Evolutionary conservation across 345 rosid genomes (phyloP), one percentile per base, ranked within the genome.

Genomic region (Eucalyptus erythrocorys): DNA sequence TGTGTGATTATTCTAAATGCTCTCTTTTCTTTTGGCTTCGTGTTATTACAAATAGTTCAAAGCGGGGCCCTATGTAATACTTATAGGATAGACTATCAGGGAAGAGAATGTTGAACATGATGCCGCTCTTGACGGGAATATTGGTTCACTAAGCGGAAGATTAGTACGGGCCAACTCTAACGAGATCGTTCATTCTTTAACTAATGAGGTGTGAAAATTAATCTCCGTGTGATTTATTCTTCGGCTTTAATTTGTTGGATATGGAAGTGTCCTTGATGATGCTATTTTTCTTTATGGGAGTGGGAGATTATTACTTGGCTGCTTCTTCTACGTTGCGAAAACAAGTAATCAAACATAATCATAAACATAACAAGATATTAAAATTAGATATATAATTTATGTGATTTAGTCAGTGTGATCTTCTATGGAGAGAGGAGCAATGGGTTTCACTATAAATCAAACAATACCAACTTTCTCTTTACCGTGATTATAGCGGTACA

Each of bases 371-470:
- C 22, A 68, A 32, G 1, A 8, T 4, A n/a, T 0, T 66, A 2
- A 4, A 7, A n/a, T 66, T 8, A 8, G 3, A 64, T 14, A n/a
- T n/a, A n/a, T 2, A 15, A 64, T 64, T 14, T n/a, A 15, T 30
- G 34, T 61, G 34, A 61, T 57, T 55, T 4, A 12, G 1, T 26
- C 0, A 3, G 15, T 0, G 0, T 26, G 66, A 59, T 59, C 66
- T 59, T 59, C 7, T 12, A 59, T 26, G 0, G 0, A n/a, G 71
- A 61, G 8, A 14, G 37, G 71, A 51, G 57, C 5, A 13, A 17
- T 0, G 0, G 10, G 0, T 61, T 61, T n/a, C 1, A 6, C 0
- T 27, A 0, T 30, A 61, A 61, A 27, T 61, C 0, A 61, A 30
- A n/a, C 3, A 16, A 15, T 32, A 8, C 22, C 6, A 5, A 37